phyloP scores from a whole-genome alignment of 2,329 filamentous ascomycete species.

The Botrytis cinerea region DNA sequence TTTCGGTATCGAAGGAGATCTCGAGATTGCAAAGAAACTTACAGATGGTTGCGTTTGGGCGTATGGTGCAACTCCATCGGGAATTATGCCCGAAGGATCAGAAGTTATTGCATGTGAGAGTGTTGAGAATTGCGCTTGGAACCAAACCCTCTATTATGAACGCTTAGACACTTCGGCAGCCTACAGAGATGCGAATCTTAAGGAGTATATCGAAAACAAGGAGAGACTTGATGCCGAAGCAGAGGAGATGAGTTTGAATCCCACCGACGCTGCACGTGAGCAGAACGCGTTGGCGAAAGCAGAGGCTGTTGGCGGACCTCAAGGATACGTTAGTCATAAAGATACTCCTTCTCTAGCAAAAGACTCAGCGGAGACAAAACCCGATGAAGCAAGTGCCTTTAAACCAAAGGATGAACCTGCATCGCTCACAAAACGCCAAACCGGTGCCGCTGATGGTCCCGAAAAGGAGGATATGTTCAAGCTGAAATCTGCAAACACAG shows the following conservation, averaged over 20 bases:
- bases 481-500: conserved; percentile 29
- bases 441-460: not conserved
- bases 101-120: conserved; percentile 51
- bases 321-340: not conserved
- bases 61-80: conserved; percentile 59
- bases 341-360: not conserved
- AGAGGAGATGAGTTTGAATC: conserved; percentile 10
- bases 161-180: conserved; percentile 44
- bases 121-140: conserved; percentile 38
- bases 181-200: conserved; percentile 48
- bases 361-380: not conserved
- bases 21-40: conserved; percentile 65
- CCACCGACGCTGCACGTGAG: conserved; percentile 9
- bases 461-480: conserved; percentile 20
- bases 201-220: conserved; percentile 46
- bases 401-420: conserved; percentile 7
- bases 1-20: conserved; percentile 58
- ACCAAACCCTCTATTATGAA: conserved; percentile 37
- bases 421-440: conserved; percentile 22
- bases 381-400: conserved; percentile 4
- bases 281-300: conserved; percentile 14
- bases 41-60: conserved; percentile 71
- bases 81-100: conserved; percentile 65
- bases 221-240: conserved; percentile 43
- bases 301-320: conserved; percentile 4